These are phyloP conservation scores for Ophiostoma populinum DNA, from an alignment of 2,329 filamentous ascomycete species.

Conservation along the genomic window DNA sequence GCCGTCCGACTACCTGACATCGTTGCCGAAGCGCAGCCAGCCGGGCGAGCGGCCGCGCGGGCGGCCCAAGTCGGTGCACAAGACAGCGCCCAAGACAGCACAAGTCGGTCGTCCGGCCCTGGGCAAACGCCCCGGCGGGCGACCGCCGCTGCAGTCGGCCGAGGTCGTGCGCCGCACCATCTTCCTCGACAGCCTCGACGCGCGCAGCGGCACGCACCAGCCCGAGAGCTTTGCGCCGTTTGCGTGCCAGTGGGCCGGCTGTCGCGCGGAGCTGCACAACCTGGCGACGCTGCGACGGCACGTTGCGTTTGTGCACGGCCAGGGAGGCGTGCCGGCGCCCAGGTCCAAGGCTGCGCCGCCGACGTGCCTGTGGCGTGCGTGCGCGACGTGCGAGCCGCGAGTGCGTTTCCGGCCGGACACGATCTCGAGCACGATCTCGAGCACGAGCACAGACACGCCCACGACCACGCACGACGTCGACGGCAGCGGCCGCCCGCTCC, in stretches of 20 bases:
- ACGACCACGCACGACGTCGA: not conserved
- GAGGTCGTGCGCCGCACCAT: constrained; percentile 18
- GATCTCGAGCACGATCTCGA: too few species aligned
- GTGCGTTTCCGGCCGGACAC: constrained; percentile 7
- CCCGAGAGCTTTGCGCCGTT: constrained; percentile 31
- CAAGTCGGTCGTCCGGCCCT: too few species aligned
- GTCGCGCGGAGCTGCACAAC: constrained; percentile 44
- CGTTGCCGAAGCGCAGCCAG: not conserved
- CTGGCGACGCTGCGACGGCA: constrained; percentile 40
- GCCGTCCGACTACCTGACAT: constrained; percentile 5
- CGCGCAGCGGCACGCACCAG: constrained; percentile 16
- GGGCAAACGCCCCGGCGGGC: constrained; percentile 10
- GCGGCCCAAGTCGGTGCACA: not conserved
- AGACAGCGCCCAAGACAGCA: too few species aligned
- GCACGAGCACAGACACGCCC: too few species aligned
- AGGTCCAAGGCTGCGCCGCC: not conserved
- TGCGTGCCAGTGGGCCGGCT: constrained; percentile 41
- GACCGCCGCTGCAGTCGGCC: constrained; percentile 21
- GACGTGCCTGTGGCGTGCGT: constrained; percentile 25
- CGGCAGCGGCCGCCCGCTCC: constrained; percentile 4
- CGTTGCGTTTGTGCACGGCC: constrained; percentile 30
- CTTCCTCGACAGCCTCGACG: constrained; percentile 19
- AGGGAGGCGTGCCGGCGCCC: not conserved
- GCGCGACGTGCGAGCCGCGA: constrained; percentile 14
- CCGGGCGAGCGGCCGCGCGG: constrained; percentile 6